phyloP scores from a whole-genome alignment of 331 rosid species.

The Rosa hybrid region DNA sequence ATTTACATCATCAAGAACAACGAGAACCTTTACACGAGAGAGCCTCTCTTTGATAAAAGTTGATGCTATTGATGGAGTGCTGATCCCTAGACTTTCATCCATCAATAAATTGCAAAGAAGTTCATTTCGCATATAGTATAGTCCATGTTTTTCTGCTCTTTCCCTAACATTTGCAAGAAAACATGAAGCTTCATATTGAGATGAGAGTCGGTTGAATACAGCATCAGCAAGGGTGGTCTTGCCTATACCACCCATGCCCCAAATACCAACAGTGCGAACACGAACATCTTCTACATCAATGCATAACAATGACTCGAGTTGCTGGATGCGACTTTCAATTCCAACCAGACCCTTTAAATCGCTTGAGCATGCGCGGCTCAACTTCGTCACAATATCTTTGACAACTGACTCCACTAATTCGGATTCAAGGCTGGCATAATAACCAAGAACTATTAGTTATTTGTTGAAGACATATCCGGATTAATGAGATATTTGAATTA shows the following conservation, averaged over 20 bases:
- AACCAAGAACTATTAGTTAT: background rate
- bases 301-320: background rate
- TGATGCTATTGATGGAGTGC: background rate
- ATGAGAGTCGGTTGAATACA: background rate
- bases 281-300: background rate
- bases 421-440: conserved; percentile 11
- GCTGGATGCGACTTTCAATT: background rate
- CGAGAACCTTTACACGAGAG: background rate
- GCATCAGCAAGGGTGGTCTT: background rate
- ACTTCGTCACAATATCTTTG: background rate
- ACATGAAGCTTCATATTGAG: background rate
- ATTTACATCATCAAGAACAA: background rate
- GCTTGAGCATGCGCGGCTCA: background rate
- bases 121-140: background rate
- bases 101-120: background rate
- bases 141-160: conserved; percentile 1
- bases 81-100: background rate
- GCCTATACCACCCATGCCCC: background rate
- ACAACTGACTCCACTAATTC: conserved; percentile 5
- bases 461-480: no score
- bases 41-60: conserved; percentile 3
- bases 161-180: conserved; percentile 21
- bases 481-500: no score
- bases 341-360: background rate
- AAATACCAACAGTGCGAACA: background rate